Percentiles rank a stretch among this genome's conserved stretches.
phyloP scores from a whole-genome alignment of 805 yeast genomes.

The Candida corydali region DNA sequence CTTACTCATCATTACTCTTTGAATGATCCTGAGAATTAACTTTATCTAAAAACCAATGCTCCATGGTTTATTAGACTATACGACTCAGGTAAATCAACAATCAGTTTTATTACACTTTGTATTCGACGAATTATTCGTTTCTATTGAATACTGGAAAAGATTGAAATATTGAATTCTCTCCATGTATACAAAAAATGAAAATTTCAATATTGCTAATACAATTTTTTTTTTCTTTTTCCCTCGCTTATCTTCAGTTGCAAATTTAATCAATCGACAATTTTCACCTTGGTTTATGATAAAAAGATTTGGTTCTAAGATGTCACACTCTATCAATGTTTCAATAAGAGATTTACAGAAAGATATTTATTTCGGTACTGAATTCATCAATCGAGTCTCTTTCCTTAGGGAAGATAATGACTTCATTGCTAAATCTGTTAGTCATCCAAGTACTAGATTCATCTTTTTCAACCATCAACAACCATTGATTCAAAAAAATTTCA shows the following conservation, averaged over 20 bases:
- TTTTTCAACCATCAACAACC: conserved; percentile 33
- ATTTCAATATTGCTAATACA: no score
- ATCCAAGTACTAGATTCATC: conserved; percentile 47
- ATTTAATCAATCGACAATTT: no score
- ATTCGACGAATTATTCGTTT: conserved; percentile 1
- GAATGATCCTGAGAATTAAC: conserved; percentile 10
- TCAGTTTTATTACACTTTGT: conserved; percentile 7
- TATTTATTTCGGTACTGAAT: conserved; percentile 45
- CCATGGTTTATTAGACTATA: conserved; percentile 9
- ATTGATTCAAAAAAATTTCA: conserved; percentile 25
- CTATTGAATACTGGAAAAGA: conserved; percentile 6
- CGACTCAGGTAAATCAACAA: conserved; percentile 9
- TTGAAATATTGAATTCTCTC: conserved; percentile 1
- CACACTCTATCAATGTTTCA: conserved; percentile 7
- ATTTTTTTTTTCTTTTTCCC: no score
- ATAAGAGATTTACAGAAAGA: conserved; percentile 13
- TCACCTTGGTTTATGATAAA: conserved; percentile 4
- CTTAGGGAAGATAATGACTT: conserved; percentile 54
- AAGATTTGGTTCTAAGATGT: conserved; percentile 3
- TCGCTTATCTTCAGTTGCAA: no score
- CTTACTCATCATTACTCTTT: no score
- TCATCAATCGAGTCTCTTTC: conserved; percentile 62
- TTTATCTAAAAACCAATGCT: conserved; percentile 6
- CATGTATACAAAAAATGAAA: no score
- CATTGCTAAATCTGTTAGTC: conserved; percentile 41